Percentiles rank a stretch among this genome's conserved stretches.
Evolutionary conservation across 2,329 filamentous ascomycete species (phyloP).

Genomic region (Beauveria scarabaeidicola): DNA sequence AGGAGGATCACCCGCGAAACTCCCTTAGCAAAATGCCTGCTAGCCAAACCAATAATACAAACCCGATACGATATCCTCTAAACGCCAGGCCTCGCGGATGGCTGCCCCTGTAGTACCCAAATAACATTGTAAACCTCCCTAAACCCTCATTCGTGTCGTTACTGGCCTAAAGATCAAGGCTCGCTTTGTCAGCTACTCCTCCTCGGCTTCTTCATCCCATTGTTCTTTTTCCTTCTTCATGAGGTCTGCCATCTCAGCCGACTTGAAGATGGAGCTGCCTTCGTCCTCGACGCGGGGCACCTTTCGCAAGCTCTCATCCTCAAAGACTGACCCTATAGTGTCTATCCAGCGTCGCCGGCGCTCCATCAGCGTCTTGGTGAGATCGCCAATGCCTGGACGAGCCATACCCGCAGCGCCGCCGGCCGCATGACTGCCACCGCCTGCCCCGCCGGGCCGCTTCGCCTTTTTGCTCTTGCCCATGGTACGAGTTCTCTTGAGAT

Average conservation of each 20-base stretch:
- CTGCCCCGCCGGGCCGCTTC: slow-evolving; percentile 67
- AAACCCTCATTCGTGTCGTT: not conserved
- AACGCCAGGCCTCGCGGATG: not conserved
- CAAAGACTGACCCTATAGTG: slow-evolving; percentile 83
- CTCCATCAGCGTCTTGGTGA: slow-evolving; percentile 89
- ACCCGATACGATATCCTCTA: not conserved
- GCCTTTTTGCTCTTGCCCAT: slow-evolving; percentile 92
- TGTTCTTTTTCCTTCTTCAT: slow-evolving; percentile 69
- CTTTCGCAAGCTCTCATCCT: slow-evolving; percentile 65
- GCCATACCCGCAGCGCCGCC: slow-evolving; percentile 49
- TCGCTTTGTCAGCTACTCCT: slow-evolving; percentile 32
- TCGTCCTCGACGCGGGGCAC: slow-evolving; percentile 62
- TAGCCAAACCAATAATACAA: not conserved
- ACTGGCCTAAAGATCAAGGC: not conserved
- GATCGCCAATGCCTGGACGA: slow-evolving; percentile 78
- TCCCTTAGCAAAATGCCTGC: not conserved
- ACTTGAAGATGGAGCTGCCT: slow-evolving; percentile 63
- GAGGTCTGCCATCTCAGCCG: slow-evolving; percentile 61
- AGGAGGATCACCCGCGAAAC: not conserved
- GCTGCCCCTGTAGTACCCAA: not conserved
- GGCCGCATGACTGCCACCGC: slow-evolving; percentile 58
- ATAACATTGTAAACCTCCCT: not conserved
- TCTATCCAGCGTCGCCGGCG: slow-evolving; percentile 81
- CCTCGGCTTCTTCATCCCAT: slow-evolving; percentile 75
- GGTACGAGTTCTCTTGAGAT: slow-evolving; percentile 89